These are phyloP conservation scores for Phlyctochytrium bullatum DNA, from an alignment of 192 early-diverging fungal species.

Conservation along the genomic window DNA sequence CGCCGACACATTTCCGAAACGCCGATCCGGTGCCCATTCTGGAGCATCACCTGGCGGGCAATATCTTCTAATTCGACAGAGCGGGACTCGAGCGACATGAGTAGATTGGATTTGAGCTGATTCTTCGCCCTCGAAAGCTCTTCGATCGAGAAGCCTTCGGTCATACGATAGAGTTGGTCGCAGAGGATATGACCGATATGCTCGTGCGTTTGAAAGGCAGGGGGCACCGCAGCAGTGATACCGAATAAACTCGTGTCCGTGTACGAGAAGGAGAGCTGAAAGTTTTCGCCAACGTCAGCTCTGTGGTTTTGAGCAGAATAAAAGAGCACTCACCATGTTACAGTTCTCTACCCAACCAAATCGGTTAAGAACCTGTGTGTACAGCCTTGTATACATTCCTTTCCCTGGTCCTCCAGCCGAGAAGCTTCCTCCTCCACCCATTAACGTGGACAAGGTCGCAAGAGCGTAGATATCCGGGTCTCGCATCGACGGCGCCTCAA, in stretches of 20 bases:
- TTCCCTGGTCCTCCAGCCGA: conserved; percentile 97
- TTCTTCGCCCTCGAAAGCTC: conserved; percentile 91
- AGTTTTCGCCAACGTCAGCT: background rate
- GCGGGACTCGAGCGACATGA: conserved; percentile 92
- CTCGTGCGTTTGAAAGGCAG: conserved; percentile 63
- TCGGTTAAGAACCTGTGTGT: conserved; percentile 92
- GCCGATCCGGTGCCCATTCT: conserved; percentile 65
- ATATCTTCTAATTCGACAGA: conserved; percentile 95
- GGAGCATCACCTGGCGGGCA: conserved; percentile 75
- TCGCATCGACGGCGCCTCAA: conserved; percentile 78
- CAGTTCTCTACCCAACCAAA: conserved; percentile 95
- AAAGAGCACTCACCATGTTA: conserved; percentile 69
- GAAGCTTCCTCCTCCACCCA: conserved; percentile 96
- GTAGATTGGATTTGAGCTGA: conserved; percentile 85
- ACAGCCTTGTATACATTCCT: conserved; percentile 97
- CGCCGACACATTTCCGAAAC: conserved; percentile 75
- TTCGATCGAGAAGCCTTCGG: conserved; percentile 48
- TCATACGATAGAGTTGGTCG: conserved; percentile 75
- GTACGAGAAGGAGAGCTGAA: conserved; percentile 67
- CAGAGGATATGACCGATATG: conserved; percentile 78
- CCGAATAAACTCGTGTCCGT: conserved; percentile 88
- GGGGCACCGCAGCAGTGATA: conserved; percentile 81
- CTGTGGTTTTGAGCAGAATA: background rate
- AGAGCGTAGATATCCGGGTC: conserved; percentile 90
- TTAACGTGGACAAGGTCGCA: conserved; percentile 82